Base-by-base conservation (phyloP, 768 basidiomycete species). In the Kwoniella bestiolae region DNA sequence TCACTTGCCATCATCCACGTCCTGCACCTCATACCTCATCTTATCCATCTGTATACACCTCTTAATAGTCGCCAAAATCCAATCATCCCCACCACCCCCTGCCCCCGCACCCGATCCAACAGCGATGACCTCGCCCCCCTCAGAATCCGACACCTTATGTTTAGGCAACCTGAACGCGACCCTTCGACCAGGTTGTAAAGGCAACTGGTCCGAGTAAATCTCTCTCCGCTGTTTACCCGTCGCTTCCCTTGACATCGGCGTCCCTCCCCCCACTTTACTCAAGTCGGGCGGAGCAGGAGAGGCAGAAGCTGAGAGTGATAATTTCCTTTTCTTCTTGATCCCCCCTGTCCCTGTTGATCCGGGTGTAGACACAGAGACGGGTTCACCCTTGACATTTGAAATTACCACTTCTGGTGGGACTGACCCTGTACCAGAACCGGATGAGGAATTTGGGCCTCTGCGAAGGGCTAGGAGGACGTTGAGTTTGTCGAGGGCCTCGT, bases 31-130 rank as follows among this genome's bases (percentile, higher is more conserved):
- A 61, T 84, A 84, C 49, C 81, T 78, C 71, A 74, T 80, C 77
- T 77, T 80, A 63, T 83, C 83, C 26, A 68, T 68, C 3, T 66
- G 58, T 21, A 82, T 70, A 66, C 72, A 79, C 26, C 55, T 60
- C 29, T 79, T 68, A 28, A 84, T 69, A n/a, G 71, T 70, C 1
- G 82, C 82, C 56, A 83, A 63, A 55, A 84, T 84, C 81, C 81
- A 84, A 4, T 73, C 79, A 9, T 78, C 77, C 34, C 71, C 76
- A n/a, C 59, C 62, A 0, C 28, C 58, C 0, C 61, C 69, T 1
- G 29, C 62, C 4, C 41, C 58, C n/a, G n/a, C n/a, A n/a, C n/a
- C n/a, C n/a, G n/a, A n/a, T n/a, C n/a, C n/a, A n/a, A n/a, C n/a
- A n/a, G n/a, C n/a, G n/a, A n/a, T n/a, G n/a, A n/a, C n/a, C n/a